phyloP scores from a whole-genome alignment of 2,329 filamentous ascomycete species.

The Xylariaceae sp. region DNA sequence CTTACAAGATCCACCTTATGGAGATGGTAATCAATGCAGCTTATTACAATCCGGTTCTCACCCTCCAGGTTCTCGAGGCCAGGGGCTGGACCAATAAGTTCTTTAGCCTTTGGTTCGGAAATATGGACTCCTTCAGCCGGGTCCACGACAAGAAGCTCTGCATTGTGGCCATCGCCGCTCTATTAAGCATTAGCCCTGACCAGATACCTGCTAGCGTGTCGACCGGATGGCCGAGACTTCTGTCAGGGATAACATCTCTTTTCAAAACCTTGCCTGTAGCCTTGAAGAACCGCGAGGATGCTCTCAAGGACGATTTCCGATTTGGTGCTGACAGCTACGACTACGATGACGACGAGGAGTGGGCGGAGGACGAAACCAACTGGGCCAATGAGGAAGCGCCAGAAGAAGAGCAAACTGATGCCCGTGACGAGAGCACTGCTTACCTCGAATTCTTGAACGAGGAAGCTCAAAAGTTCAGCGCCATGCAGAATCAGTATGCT shows the following conservation, averaged over 20 bases:
- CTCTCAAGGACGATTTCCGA: constrained; percentile 80
- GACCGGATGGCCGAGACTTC: constrained; percentile 87
- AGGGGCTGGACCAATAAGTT: constrained; percentile 98
- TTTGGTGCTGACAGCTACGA: constrained; percentile 59
- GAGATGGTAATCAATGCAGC: constrained; percentile 98
- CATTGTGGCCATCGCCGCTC: constrained; percentile 84
- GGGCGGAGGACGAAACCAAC: constrained; percentile 75
- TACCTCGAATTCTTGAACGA: constrained; percentile 96
- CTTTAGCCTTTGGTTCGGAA: constrained; percentile 97
- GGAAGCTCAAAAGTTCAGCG: constrained; percentile 84
- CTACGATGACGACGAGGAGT: constrained; percentile 73
- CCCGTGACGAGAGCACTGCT: constrained; percentile 85
- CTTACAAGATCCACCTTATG: constrained; percentile 93
- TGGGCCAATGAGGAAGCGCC: constrained; percentile 74
- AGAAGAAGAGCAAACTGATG: constrained; percentile 61
- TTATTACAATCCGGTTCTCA: constrained; percentile 89
- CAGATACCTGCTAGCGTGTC: constrained; percentile 91
- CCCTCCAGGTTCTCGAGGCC: constrained; percentile 81
- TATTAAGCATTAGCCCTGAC: constrained; percentile 73
- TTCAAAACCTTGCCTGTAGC: constrained; percentile 90
- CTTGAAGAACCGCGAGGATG: constrained; percentile 87
- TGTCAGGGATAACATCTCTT: constrained; percentile 80
- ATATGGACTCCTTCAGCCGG: constrained; percentile 85
- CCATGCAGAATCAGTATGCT: constrained; percentile 46
- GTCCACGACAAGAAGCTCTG: constrained; percentile 99